Conservation (phyloP, 148 eudicot genomes). For the Selenicereus undatus region DNA sequence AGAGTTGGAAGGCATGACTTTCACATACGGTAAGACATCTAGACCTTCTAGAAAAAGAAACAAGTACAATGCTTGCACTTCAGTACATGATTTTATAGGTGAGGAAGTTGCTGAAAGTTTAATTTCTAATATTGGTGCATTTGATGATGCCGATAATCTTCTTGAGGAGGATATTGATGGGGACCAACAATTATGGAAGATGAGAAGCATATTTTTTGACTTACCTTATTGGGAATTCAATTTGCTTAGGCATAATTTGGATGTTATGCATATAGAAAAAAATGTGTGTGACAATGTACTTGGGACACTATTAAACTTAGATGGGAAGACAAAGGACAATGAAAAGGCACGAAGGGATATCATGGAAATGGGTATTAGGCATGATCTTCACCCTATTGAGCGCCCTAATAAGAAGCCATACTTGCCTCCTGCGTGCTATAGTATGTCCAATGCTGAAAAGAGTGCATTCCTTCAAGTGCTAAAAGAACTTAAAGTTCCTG, state of each 20-base stretch:
- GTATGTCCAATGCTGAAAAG: constrained; percentile 2
- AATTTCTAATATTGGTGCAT: background rate
- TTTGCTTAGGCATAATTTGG: background rate
- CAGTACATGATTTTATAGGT: background rate
- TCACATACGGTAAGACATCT: background rate
- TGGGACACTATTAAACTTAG: background rate
- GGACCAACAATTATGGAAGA: constrained; percentile 1
- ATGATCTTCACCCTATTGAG: background rate
- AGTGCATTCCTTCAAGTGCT: background rate
- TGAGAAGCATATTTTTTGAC: background rate
- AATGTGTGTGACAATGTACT: background rate
- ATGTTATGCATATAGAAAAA: constrained; percentile 5
- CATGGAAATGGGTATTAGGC: background rate
- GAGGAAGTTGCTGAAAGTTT: background rate
- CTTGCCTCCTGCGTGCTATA: background rate
- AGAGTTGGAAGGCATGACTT: background rate
- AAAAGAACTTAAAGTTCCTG: background rate
- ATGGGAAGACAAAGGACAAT: background rate
- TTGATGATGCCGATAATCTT: background rate
- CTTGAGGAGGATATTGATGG: background rate
- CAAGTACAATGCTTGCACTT: background rate
- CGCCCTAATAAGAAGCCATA: background rate
- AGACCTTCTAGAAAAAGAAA: background rate
- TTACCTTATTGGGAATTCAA: background rate
- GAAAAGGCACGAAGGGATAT: background rate